phyloP scores from a whole-genome alignment of 2,329 filamentous ascomycete species.

The Diaporthe humulicola region DNA sequence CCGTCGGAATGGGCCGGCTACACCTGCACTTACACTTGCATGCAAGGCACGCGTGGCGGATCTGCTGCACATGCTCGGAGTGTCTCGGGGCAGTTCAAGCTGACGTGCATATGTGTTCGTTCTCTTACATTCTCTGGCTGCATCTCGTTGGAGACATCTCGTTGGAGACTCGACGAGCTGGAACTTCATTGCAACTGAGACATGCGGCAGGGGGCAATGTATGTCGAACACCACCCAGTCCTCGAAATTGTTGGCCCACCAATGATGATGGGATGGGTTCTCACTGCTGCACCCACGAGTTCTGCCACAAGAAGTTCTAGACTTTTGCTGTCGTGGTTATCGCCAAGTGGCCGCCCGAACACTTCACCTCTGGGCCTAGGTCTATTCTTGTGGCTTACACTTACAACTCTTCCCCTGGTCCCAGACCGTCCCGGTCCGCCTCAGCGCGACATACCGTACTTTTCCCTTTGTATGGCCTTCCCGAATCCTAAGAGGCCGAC shows the following conservation, averaged over 20 bases:
- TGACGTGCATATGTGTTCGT: conserved; percentile 15
- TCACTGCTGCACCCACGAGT: background rate
- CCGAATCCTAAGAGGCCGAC: background rate
- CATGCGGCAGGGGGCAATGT: conserved; percentile 7
- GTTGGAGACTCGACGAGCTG: background rate
- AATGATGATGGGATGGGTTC: background rate
- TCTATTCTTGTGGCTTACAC: conserved; percentile 25
- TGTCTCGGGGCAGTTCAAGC: conserved; percentile 5
- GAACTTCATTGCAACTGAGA: background rate
- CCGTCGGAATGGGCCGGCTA: conserved; percentile 25
- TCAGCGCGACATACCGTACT: background rate
- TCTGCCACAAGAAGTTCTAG: background rate
- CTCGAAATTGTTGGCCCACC: background rate
- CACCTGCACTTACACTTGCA: background rate
- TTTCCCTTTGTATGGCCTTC: background rate
- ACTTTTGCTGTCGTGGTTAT: background rate
- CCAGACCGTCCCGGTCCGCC: background rate
- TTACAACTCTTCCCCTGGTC: background rate
- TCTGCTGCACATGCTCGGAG: background rate
- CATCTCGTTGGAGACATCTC: background rate
- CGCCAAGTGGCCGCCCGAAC: background rate
- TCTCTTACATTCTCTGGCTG: background rate
- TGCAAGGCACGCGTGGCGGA: conserved; percentile 1
- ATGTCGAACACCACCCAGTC: conserved; percentile 2
- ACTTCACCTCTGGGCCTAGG: background rate